Base-by-base conservation (phyloP, 2,329 filamentous ascomycete genomes). In the Epichloe uncinata region DNA sequence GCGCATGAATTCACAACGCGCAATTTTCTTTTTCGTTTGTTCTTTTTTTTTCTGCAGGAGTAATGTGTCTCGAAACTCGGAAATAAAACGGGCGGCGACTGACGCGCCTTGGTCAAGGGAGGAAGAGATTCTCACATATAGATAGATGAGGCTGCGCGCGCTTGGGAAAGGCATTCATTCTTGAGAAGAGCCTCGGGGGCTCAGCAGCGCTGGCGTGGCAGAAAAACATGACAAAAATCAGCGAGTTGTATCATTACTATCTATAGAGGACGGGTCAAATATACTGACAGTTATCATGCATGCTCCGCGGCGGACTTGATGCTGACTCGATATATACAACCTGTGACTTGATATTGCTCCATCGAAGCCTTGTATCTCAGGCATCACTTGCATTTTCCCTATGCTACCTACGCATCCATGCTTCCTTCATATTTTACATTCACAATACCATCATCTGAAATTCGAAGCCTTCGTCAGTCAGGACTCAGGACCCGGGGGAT, bases 241-340 rank as follows among this genome's bases (percentile, higher is more conserved):
- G 45, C 45, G 53, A 52, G 50, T 48, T 62, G 57, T 61, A 45
- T 22, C 30, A 62, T 49, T 57, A 59, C 53, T 58, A 60, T 54
- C 42, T 54, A 61, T 62, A 62, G 60, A 62, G 44, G 54, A 62
- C 47, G 53, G 52, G 30, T 15, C 13, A 26, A 34, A 44, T 46
- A 35, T 16, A 36, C 6, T 44, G 12, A n/a, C n/a, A n/a, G n/a
- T n/a, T 33, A 26, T 26, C 22, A 26, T 26, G 22, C 22, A 26
- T 26, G 22, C 6, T 26, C 22, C 22, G 22, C 22, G 7, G 22
- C 22, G 22, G 22, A 26, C 22, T 26, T 7, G 22, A 26, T 26
- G 22, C 2, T 26, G 22, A 22, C 22, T 22, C 22, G 22, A 22
- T 22, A 6, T n/a, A n/a, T n/a, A n/a, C n/a, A n/a, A n/a, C n/a